A percentile compares a stretch with the other conserved stretches of the same genome.
These are phyloP conservation scores for Globomyces pollinis-pini DNA, from an alignment of 192 early-diverging fungal genomes.

Conservation along the genomic window DNA sequence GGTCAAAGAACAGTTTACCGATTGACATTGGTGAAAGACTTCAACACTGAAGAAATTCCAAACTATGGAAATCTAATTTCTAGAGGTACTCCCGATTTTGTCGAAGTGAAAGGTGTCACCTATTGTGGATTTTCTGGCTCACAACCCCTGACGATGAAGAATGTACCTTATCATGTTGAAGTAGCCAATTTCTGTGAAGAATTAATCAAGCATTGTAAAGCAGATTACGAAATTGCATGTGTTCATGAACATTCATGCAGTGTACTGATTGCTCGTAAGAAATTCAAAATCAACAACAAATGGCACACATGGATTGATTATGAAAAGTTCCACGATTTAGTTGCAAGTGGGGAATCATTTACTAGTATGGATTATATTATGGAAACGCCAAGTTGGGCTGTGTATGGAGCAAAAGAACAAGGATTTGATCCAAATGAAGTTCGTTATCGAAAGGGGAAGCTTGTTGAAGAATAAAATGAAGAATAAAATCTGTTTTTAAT, in stretches of 20 bases:
- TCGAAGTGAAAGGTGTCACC: slow-evolving; percentile 72
- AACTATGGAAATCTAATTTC: slow-evolving; percentile 59
- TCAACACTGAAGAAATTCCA: slow-evolving; percentile 57
- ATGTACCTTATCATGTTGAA: too few relatives aligned
- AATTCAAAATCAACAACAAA: slow-evolving; percentile 56
- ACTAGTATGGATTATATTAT: slow-evolving; percentile 61
- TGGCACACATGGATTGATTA: slow-evolving; percentile 76
- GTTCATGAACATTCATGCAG: slow-evolving; percentile 64
- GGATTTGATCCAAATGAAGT: slow-evolving; percentile 69
- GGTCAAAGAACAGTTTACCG: slow-evolving; percentile 68
- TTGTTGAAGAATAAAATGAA: too few relatives aligned
- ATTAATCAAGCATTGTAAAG: too few relatives aligned
- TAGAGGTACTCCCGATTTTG: slow-evolving; percentile 60
- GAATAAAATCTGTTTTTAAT: too few relatives aligned
- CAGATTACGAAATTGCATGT: slow-evolving; percentile 63
- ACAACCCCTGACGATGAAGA: slow-evolving; percentile 59
- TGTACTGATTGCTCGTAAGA: slow-evolving; percentile 55
- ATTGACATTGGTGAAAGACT: slow-evolving; percentile 65
- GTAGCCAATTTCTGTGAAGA: too few relatives aligned
- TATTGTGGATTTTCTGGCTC: slow-evolving; percentile 67
- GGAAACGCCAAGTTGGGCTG: slow-evolving; percentile 61
- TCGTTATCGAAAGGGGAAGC: slow-evolving; percentile 48
- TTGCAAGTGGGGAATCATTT: slow-evolving; percentile 21
- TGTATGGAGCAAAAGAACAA: slow-evolving; percentile 55
- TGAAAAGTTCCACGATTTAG: slow-evolving; percentile 56